Evolutionary conservation across 805 yeast genomes (phyloP), one percentile per base, ranked within the genome.

Genomic region (Candida stauntonica): DNA sequence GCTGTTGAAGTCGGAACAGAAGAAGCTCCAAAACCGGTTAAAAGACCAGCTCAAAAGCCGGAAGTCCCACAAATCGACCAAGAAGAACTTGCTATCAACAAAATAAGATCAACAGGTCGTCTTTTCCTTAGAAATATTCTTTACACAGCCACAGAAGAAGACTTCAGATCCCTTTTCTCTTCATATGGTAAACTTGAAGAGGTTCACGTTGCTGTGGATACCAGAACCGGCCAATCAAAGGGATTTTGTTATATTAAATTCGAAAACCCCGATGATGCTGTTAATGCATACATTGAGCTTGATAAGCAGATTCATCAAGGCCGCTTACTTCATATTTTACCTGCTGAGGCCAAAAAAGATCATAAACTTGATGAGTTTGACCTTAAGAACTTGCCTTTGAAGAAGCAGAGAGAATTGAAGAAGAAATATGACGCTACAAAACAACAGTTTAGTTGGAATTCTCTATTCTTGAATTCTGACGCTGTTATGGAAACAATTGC

Each of bases 221-320:
- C 94, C 4, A 76, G 93, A 63, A 86, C 94, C 0, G 94, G 95
- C 9, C 75, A 79, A 51, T 82, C 96, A 2, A 93, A 93, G 62
- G 99, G 99, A 0, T 86, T 87, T 60, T 96, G 93, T 0, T 89
- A 89, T 54, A 71, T 88, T 11, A 78, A 81, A 56, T 93, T 83
- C 55, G 64, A 60, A n/a, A 68, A 75, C 45, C 69, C 81, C 8
- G 72, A 73, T 8, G 81, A 81, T 55, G 99, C 99, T 0, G 77
- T 82, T 1, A 57, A 63, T 20, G 98, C 98, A 0, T 89, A 70
- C 57, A 61, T 71, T 26, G 74, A 70, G 12, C 67, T 89, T 35
- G 99, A 93, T 61, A 88, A 86, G 54, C 83, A 84, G 54, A 82
- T 86, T 57, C 91, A 86, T 68, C 98, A 93, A 64, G 99, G 99